Conservation (phyloP, 2,329 filamentous ascomycete species). For the Teratosphaeria pseudoeucalypti region DNA sequence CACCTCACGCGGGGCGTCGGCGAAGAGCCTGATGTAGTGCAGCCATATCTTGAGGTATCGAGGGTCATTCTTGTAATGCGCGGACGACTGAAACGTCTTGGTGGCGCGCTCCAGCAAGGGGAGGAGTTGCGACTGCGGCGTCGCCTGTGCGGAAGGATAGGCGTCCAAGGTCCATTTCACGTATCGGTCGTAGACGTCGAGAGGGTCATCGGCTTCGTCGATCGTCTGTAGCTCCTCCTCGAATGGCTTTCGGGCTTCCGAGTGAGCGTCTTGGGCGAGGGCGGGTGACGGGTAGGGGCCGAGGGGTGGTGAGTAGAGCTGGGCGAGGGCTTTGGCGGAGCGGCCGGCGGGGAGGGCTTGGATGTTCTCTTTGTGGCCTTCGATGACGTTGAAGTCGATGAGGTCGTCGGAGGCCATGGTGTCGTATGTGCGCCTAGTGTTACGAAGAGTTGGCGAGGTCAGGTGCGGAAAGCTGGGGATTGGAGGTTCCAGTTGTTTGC, state of each 20-base stretch:
- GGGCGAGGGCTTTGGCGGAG: constrained; percentile 78
- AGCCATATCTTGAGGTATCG: constrained; percentile 91
- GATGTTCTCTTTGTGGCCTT: constrained; percentile 96
- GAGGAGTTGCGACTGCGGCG: constrained; percentile 79
- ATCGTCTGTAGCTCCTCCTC: constrained; percentile 72
- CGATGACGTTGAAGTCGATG: constrained; percentile 77
- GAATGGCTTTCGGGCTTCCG: constrained; percentile 69
- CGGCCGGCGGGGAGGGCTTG: constrained; percentile 80
- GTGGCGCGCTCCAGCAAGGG: constrained; percentile 86
- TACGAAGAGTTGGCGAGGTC: neutral
- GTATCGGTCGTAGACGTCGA: constrained; percentile 93
- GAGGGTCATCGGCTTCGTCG: constrained; percentile 82
- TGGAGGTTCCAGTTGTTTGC: neutral
- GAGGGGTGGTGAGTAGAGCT: constrained; percentile 56
- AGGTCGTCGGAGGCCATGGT: constrained; percentile 35
- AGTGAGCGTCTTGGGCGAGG: constrained; percentile 66
- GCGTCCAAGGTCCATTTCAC: constrained; percentile 94
- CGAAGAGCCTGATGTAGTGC: constrained; percentile 85
- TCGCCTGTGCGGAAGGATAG: constrained; percentile 88
- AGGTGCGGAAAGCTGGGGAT: neutral
- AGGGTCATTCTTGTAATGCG: constrained; percentile 80
- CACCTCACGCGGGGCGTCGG: constrained; percentile 83
- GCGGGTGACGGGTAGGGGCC: constrained; percentile 40
- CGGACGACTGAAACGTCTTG: constrained; percentile 71
- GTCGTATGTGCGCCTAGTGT: neutral